Percentiles rank a stretch among this genome's conserved stretches.
phyloP scores from a whole-genome alignment of 371 early-diverging fungal species.

The Fennellomyces sp. region DNA sequence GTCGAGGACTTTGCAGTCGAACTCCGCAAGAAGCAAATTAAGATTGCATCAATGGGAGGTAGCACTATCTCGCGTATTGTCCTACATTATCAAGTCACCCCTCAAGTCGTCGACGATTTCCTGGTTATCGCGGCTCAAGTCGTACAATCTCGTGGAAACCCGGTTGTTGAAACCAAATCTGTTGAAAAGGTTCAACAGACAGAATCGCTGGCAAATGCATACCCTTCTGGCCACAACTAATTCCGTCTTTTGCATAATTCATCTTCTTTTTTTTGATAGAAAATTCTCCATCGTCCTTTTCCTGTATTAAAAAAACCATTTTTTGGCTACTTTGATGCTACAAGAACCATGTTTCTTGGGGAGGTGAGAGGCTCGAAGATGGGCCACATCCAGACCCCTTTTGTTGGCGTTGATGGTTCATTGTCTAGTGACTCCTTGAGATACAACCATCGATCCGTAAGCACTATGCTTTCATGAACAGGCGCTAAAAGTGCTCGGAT shows the following conservation, averaged over 20 bases:
- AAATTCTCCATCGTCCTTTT: too few species aligned
- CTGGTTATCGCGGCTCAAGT: constrained; percentile 30
- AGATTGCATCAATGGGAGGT: constrained; percentile 54
- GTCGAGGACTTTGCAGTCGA: constrained; percentile 53
- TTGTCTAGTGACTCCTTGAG: constrained; percentile 46
- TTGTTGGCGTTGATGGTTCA: constrained; percentile 6
- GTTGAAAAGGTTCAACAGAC: too few species aligned
- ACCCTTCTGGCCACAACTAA: too few species aligned
- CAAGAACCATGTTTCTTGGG: constrained; percentile 46
- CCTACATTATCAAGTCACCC: constrained; percentile 75
- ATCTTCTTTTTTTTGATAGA: too few species aligned
- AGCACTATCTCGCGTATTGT: constrained; percentile 63
- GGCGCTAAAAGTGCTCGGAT: constrained; percentile 73
- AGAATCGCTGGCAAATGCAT: too few species aligned
- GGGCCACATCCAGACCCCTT: constrained; percentile 46
- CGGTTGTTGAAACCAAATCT: too few species aligned
- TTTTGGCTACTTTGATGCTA: constrained; percentile 45
- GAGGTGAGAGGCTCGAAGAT: constrained; percentile 41
- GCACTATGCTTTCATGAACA: constrained; percentile 76
- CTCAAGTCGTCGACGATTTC: constrained; percentile 59
- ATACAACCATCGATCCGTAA: constrained; percentile 76
- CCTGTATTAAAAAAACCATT: too few species aligned
- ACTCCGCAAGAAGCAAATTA: constrained; percentile 53
- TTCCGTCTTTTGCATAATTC: too few species aligned
- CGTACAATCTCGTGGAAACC: constrained; percentile 8